Evolutionary conservation across 345 rosid genomes (phyloP).

Genomic region (Euphorbia peplus): DNA sequence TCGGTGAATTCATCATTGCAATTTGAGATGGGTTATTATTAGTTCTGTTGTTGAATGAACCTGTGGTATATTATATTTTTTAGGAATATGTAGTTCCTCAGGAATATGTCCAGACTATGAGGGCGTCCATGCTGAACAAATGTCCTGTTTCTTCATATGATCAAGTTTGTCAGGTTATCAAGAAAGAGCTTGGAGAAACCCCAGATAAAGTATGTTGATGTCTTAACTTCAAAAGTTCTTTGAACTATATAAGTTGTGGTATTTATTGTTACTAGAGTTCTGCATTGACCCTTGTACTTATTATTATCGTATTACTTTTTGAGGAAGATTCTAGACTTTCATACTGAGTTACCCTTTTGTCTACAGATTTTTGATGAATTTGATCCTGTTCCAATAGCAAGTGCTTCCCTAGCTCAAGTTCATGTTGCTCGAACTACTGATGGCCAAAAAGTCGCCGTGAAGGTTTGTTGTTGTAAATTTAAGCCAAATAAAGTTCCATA

Average conservation of each 20-base stretch:
- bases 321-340: not conserved
- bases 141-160: constrained; percentile 92
- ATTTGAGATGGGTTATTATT: constrained; percentile 5
- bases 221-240: no score
- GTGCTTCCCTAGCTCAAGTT: constrained; percentile 99
- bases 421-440: constrained; percentile 76
- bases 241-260: not conserved
- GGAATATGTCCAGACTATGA: constrained; percentile 79
- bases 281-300: not conserved
- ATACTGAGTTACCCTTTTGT: constrained; percentile 10
- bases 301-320: not conserved
- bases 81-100: constrained; percentile 86
- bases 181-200: constrained; percentile 78
- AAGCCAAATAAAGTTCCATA: constrained; percentile 14
- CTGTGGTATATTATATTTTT: not conserved
- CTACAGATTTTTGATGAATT: constrained; percentile 69
- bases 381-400: constrained; percentile 89
- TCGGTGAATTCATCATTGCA: not conserved
- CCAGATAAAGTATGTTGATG: constrained; percentile 70
- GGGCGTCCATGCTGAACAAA: constrained; percentile 87
- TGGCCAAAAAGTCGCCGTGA: constrained; percentile 87
- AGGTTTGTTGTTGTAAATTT: constrained; percentile 47
- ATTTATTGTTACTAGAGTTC: constrained; percentile 7
- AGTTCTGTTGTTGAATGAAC: not conserved
- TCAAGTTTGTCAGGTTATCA: constrained; percentile 87